Percentiles rank a stretch among this genome's conserved stretches.
Evolutionary conservation across 371 early-diverging fungal genomes (phyloP).

Genomic region (Mucor saturninus): DNA sequence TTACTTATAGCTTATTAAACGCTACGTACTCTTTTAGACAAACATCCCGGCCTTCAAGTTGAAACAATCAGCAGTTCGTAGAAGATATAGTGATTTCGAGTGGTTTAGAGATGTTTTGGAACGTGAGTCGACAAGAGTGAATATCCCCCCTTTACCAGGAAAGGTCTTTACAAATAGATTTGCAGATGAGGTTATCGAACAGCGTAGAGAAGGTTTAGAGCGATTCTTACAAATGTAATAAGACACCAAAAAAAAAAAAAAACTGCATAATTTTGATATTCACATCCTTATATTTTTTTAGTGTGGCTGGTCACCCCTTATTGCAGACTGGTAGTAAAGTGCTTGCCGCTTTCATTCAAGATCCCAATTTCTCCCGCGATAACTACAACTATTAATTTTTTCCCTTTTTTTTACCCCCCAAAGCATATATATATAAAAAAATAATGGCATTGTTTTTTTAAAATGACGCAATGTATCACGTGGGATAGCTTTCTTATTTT

Average conservation of each 20-base stretch:
- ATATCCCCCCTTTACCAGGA: slow-evolving; percentile 95
- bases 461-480: slow-evolving; percentile 1
- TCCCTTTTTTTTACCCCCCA: neutral
- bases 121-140: slow-evolving; percentile 89
- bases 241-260: neutral
- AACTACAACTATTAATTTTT: slow-evolving; percentile 67
- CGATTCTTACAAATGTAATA: slow-evolving; percentile 93
- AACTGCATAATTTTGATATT: neutral
- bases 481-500: neutral
- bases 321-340: slow-evolving; percentile 97
- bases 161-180: slow-evolving; percentile 97
- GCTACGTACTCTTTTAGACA: slow-evolving; percentile 62
- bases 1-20: slow-evolving; percentile 6
- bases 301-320: slow-evolving; percentile 95
- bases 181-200: slow-evolving; percentile 92
- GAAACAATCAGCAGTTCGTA: slow-evolving; percentile 81
- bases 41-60: slow-evolving; percentile 97
- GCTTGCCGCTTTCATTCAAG: slow-evolving; percentile 93
- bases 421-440: neutral
- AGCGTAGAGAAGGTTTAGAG: slow-evolving; percentile 90
- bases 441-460: neutral
- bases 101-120: slow-evolving; percentile 96
- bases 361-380: slow-evolving; percentile 83
- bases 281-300: slow-evolving; percentile 25
- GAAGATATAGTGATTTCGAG: slow-evolving; percentile 98